Conservation (phyloP, 2,329 filamentous ascomycete genomes). For the Sporothrix luriei region DNA sequence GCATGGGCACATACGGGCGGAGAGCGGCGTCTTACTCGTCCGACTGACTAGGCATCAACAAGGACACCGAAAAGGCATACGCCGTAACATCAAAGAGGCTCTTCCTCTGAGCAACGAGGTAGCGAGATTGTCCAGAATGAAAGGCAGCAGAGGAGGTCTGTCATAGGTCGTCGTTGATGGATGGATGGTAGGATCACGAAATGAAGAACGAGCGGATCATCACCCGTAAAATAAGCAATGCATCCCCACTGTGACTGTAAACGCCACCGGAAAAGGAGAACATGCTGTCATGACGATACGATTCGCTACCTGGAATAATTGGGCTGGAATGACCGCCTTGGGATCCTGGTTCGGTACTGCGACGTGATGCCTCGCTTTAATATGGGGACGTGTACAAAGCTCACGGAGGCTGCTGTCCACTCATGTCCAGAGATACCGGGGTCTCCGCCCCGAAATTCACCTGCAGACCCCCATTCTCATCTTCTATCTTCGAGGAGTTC, state of each 20-base stretch:
- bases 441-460: no score
- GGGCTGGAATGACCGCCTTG: conserved; percentile 12
- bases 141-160: background rate
- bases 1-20: background rate
- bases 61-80: no score
- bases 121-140: background rate
- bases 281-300: background rate
- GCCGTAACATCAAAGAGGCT: background rate
- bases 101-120: background rate
- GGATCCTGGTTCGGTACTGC: background rate
- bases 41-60: no score
- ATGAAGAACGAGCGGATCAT: background rate
- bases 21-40: no score
- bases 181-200: background rate
- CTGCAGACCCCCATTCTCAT: no score
- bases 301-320: background rate
- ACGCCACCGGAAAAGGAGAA: background rate
- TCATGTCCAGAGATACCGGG: no score
- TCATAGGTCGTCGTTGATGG: background rate
- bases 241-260: background rate
- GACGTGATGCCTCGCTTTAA: background rate
- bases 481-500: no score
- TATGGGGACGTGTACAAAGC: no score
- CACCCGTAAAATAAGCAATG: background rate
- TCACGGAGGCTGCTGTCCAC: no score